Conservation (phyloP, 352 stramenopile species). For the Stephanocyclus meneghinianus region DNA sequence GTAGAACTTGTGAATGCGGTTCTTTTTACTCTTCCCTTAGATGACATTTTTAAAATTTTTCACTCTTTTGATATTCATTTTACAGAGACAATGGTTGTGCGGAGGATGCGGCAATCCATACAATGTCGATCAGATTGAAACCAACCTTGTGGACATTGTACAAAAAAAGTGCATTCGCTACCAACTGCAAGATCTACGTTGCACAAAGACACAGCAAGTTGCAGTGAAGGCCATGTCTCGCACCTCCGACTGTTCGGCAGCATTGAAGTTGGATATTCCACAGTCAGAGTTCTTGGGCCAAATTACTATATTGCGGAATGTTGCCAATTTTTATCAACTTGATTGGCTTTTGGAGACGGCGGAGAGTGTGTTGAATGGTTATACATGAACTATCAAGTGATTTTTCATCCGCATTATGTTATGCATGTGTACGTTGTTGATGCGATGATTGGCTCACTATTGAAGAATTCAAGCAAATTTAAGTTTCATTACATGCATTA, state of each 20-base stretch:
- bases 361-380: slow-evolving; percentile 48
- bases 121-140: slow-evolving; percentile 88
- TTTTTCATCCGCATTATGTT: no score
- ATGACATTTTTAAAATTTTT: slow-evolving; percentile 24
- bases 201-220: slow-evolving; percentile 78
- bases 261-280: slow-evolving; percentile 74
- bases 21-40: slow-evolving; percentile 34
- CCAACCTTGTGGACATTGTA: slow-evolving; percentile 88
- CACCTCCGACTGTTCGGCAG: slow-evolving; percentile 65
- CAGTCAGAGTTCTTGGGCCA: slow-evolving; percentile 51
- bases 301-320: slow-evolving; percentile 62
- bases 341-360: slow-evolving; percentile 79
- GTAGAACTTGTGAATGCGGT: slow-evolving; percentile 22
- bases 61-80: slow-evolving; percentile 4
- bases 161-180: slow-evolving; percentile 88
- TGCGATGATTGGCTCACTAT: background rate
- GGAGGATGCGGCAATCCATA: slow-evolving; percentile 90
- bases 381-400: slow-evolving; percentile 20
- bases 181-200: slow-evolving; percentile 88
- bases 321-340: slow-evolving; percentile 74
- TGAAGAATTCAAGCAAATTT: background rate
- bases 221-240: slow-evolving; percentile 53
- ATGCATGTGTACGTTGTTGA: background rate
- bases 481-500: no score
- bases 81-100: slow-evolving; percentile 87